A percentile compares a stretch with the other conserved stretches of the same genome.
Evolutionary conservation across 768 basidiomycete genomes (phyloP).

Genomic region (Amanita jacksonii): DNA sequence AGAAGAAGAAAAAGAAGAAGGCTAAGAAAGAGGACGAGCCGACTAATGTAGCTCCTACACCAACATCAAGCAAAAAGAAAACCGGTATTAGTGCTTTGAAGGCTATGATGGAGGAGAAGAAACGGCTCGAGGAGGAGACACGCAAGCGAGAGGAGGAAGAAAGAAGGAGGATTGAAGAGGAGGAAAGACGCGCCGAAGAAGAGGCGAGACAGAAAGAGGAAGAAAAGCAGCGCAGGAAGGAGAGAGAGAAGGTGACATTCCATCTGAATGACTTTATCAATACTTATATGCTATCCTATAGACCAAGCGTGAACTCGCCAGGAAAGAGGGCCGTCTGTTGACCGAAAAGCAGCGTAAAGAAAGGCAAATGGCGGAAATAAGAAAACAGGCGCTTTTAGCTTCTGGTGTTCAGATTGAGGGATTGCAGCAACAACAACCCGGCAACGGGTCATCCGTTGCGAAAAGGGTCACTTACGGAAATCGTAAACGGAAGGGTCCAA

Average conservation of each 20-base stretch:
- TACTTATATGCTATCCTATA: conserved; percentile 19
- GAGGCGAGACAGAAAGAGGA: conserved; percentile 72
- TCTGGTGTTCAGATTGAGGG: conserved; percentile 89
- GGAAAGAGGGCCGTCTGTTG: conserved; percentile 88
- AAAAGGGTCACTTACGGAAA: conserved; percentile 81
- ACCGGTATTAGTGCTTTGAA: conserved; percentile 74
- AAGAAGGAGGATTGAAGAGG: conserved; percentile 75
- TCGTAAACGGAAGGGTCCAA: conserved; percentile 67
- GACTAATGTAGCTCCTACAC: conserved; percentile 28
- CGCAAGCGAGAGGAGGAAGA: conserved; percentile 67
- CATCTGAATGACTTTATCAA: background rate
- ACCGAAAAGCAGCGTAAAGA: conserved; percentile 99
- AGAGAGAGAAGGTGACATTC: conserved; percentile 69
- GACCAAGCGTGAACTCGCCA: conserved; percentile 83
- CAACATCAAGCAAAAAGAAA: conserved; percentile 56
- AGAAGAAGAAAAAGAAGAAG: conserved; percentile 89
- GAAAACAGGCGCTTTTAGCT: conserved; percentile 83
- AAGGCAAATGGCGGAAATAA: conserved; percentile 80
- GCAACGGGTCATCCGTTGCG: conserved; percentile 30
- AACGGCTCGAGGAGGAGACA: conserved; percentile 79
- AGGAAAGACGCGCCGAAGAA: conserved; percentile 70
- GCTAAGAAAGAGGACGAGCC: conserved; percentile 51
- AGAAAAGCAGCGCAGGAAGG: conserved; percentile 76
- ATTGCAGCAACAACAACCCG: conserved; percentile 47
- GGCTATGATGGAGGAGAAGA: conserved; percentile 91